A percentile compares a stretch with the other conserved stretches of the same genome.
phyloP scores from a whole-genome alignment of 2,329 filamentous ascomycete species.

The Pseudogymnoascus sp. region DNA sequence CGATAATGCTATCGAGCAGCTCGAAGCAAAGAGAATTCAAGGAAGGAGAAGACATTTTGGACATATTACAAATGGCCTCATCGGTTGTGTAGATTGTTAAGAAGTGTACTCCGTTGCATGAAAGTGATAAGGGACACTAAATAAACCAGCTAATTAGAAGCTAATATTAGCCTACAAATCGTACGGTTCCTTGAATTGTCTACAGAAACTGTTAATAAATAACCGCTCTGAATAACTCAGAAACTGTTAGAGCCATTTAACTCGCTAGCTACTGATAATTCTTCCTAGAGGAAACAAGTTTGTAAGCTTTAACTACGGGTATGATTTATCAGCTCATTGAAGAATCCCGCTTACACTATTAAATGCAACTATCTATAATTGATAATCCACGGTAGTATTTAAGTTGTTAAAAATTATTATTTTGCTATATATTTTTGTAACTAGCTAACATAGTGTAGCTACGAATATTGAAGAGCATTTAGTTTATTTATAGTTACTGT shows the following conservation, averaged over 20 bases:
- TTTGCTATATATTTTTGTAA: not conserved
- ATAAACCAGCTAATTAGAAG: not conserved
- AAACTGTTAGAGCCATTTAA: not conserved
- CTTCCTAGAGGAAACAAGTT: not conserved
- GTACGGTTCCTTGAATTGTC: not conserved
- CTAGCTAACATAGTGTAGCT: not conserved
- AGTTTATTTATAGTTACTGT: not conserved
- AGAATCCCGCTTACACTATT: not conserved
- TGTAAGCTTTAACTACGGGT: not conserved
- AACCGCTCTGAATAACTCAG: not conserved
- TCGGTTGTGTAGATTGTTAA: not conserved
- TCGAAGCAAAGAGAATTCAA: not conserved
- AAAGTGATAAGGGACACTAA: not conserved
- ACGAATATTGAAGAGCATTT: not conserved
- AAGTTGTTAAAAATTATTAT: not conserved
- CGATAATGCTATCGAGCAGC: not conserved
- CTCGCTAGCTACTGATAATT: not conserved
- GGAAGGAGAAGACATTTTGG: not conserved
- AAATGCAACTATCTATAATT: not conserved
- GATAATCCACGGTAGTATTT: not conserved
- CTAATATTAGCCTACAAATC: not conserved
- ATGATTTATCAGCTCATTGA: not conserved
- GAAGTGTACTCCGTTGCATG: not conserved
- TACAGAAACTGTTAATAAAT: not conserved
- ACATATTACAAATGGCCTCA: not conserved